Conservation (phyloP, 2,329 filamentous ascomycete species). For the Trichocomaceae sp. region DNA sequence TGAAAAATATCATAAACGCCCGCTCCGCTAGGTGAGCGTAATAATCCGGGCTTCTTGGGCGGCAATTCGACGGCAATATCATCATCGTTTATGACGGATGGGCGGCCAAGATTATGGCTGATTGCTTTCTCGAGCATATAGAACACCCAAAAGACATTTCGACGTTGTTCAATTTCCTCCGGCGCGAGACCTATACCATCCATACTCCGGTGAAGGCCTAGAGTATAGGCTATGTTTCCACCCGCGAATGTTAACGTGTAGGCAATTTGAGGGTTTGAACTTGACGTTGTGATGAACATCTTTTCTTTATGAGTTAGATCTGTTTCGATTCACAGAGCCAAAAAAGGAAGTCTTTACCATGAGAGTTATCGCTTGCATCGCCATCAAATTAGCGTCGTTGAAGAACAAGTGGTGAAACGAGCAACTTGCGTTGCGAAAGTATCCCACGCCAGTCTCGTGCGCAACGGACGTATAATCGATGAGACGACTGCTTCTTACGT, state of each 20-base stretch:
- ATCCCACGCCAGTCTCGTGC: neutral
- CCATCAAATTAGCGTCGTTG: neutral
- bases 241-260: slow-evolving; percentile 1
- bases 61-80: slow-evolving; percentile 9
- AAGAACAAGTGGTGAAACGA: slow-evolving; percentile 8
- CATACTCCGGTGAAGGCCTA: slow-evolving; percentile 7
- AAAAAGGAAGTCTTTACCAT: neutral
- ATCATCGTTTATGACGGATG: slow-evolving; percentile 9
- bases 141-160: slow-evolving; percentile 10
- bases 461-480: slow-evolving; percentile 7
- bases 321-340: too few relatives aligned
- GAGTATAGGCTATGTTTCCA: neutral
- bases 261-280: slow-evolving; percentile 3
- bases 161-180: slow-evolving; percentile 7
- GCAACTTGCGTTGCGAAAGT: slow-evolving; percentile 5
- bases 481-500: neutral
- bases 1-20: slow-evolving; percentile 8
- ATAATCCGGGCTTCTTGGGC: neutral
- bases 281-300: slow-evolving; percentile 9
- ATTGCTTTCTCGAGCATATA: slow-evolving; percentile 9
- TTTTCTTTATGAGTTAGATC: neutral
- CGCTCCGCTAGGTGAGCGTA: neutral
- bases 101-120: slow-evolving; percentile 5
- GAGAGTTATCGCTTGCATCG: slow-evolving; percentile 6
- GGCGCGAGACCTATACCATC: neutral